Base-by-base conservation (phyloP, 164 flowering plant genomes). In the Warburgia ugandensis region DNA sequence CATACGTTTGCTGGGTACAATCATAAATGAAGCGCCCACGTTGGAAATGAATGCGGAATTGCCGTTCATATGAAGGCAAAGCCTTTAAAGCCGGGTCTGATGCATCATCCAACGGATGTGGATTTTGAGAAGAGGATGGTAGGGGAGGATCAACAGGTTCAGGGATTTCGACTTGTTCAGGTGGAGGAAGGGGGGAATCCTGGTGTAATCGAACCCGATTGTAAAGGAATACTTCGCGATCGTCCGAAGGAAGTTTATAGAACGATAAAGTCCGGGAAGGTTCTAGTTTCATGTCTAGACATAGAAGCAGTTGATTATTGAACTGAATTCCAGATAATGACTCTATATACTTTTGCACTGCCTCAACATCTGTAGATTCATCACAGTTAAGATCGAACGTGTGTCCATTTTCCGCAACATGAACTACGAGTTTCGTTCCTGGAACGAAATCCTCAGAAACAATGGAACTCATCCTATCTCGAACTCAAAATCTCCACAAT, bases 81-180 rank as follows among this genome's bases (percentile, higher is more conserved):
- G 97, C 97, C 61, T 84, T 94, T 13, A 86, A 56, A n/a, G 99
- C 99, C 25, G 99, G 99, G 58, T 94, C 99, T 2, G 68, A 39
- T 40, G 91, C 89, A 70, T 84, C 89, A 69, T 94, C 99, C 57
- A 90, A 51, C 10, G 95, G 94, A 35, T 94, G 99, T 2, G 79
- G 74, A 6, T 78, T 55, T 22, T 64, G 68, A 1, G 81, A 72
- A 3, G 84, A 63, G 7, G 88, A 69, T 6, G 90, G 94, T 22
- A 55, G 50, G 5, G 70, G 70, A 3, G 88, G 85, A 10, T 76
- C 81, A 1, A 64, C 42, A 42, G 71, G 59, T 29, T 77, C 91
- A 30, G 58, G 69, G 6, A 73, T 50, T 39, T 68, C 78, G 47
- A 83, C 49, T 48, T 66, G 76, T 61, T 84, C 96, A 0, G 65